Percentiles rank a stretch among this genome's conserved stretches.
Evolutionary conservation across 73 alveolate species (phyloP).

Genomic region (Tetrahymena borealis): DNA sequence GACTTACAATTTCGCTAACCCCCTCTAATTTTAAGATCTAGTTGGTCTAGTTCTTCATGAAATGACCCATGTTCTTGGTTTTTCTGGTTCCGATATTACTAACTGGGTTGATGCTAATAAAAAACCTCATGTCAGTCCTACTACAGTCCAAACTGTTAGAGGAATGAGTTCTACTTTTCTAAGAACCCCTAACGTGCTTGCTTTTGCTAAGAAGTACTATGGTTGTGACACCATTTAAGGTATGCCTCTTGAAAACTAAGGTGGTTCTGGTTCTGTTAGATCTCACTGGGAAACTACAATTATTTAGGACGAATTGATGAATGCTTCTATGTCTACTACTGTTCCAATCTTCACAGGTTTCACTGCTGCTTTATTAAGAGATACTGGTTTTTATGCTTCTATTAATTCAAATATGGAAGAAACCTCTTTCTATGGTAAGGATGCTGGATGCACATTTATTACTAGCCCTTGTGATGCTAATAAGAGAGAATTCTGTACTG

Average conservation of each 20-base stretch:
- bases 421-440: not conserved
- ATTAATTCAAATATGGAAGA: not conserved
- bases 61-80: not conserved
- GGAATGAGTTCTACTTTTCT: not conserved
- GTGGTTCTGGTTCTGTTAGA: not conserved
- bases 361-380: not conserved
- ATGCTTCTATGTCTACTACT: not conserved
- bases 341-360: not conserved
- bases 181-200: not conserved
- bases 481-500: not conserved
- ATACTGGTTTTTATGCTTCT: not conserved
- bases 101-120: not conserved
- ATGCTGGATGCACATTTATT: not conserved
- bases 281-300: not conserved
- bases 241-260: not conserved
- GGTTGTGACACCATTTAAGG: not conserved
- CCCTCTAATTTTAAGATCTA: not conserved
- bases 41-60: not conserved
- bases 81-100: not conserved
- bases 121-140: not conserved
- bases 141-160: not conserved
- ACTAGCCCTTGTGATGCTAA: not conserved
- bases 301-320: not conserved
- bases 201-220: not conserved
- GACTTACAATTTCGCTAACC: not conserved